A percentile compares a stretch with the other conserved stretches of the same genome.
phyloP scores from a whole-genome alignment of 768 basidiomycete genomes.

The Russula earlei region DNA sequence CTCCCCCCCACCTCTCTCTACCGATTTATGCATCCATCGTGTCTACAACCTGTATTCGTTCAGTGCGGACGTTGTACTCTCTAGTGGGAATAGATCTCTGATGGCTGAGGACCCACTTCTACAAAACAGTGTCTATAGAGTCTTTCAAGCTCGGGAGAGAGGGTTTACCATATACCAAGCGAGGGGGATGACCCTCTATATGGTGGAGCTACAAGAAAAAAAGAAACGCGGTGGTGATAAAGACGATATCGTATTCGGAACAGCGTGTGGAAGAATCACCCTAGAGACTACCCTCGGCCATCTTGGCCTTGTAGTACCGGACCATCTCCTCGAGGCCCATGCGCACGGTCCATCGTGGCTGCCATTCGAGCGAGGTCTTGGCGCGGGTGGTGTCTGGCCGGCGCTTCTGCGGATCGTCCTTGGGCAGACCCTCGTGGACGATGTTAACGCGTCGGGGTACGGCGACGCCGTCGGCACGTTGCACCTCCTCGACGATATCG shows the following conservation, averaged over 20 bases:
- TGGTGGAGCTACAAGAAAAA: no score
- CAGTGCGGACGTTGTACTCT: neutral
- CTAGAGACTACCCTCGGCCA: slow-evolving; percentile 72
- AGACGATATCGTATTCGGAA: no score
- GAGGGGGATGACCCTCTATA: neutral
- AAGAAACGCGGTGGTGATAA: no score
- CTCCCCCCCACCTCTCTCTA: neutral
- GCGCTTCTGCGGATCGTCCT: slow-evolving; percentile 91
- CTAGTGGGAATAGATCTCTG: neutral
- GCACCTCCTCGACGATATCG: slow-evolving; percentile 88
- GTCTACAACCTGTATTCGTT: neutral
- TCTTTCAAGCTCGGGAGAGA: neutral
- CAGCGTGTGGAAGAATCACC: neutral
- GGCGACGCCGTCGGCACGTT: slow-evolving; percentile 65
- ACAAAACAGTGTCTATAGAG: neutral
- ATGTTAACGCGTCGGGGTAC: slow-evolving; percentile 49
- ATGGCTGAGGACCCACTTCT: neutral
- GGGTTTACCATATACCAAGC: neutral
- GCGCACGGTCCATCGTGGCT: slow-evolving; percentile 85
- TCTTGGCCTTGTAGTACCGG: slow-evolving; percentile 83
- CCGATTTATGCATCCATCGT: neutral
- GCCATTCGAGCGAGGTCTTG: slow-evolving; percentile 76
- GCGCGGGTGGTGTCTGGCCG: slow-evolving; percentile 90
- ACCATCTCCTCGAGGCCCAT: slow-evolving; percentile 97
- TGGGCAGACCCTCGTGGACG: slow-evolving; percentile 73